Evolutionary conservation across 177 flowering plant genomes (phyloP), one percentile per base, ranked within the genome.

Genomic region (Vitis hybrid): DNA sequence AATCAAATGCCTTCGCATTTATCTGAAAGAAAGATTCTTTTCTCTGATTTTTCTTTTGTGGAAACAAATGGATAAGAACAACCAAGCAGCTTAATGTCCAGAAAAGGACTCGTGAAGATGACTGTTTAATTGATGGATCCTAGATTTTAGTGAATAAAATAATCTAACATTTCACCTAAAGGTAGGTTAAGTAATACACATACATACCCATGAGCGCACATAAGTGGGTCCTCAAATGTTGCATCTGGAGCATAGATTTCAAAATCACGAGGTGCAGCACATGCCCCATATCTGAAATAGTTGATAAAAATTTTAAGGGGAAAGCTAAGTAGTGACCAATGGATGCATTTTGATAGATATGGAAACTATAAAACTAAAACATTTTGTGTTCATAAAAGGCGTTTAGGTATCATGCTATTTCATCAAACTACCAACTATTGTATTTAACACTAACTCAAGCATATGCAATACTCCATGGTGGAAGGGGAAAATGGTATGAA

Each of bases 221-320:
- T 88, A 15, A 88, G 83, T 2, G 91, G 91, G 61, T 88, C 91
- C 77, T 88, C 91, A 63, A 88, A 88, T 14, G 86, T 76, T 19
- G 91, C 91, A 76, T 84, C 49, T 8, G 78, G 81, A 17, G 84
- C 82, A 75, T 88, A 84, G 49, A 88, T 88, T 69, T 84, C 89
- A 66, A 84, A 88, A 66, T 88, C 91, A 6, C 52, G 63, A 39
- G 89, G 56, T 10, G 79, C 81, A 51, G 87, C 83, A 67, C 67
- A 57, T 19, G 84, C 72, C 56, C 77, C 91, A 76, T 88, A 88
- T 58, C 91, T 87, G 80, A 67, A 76, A 70, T 57, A 57, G 67
- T 14, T 39, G 61, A 71, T 11, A 64, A 34, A 60, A 66, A 66
- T 51, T 7, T 8, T 48, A 1, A 10, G 13, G 23, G 21, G 32